Evolutionary conservation across 495 filamentous ascomycete species (phyloP), one percentile per base, ranked within the genome.

Genomic region (Podospora tetraspora): DNA sequence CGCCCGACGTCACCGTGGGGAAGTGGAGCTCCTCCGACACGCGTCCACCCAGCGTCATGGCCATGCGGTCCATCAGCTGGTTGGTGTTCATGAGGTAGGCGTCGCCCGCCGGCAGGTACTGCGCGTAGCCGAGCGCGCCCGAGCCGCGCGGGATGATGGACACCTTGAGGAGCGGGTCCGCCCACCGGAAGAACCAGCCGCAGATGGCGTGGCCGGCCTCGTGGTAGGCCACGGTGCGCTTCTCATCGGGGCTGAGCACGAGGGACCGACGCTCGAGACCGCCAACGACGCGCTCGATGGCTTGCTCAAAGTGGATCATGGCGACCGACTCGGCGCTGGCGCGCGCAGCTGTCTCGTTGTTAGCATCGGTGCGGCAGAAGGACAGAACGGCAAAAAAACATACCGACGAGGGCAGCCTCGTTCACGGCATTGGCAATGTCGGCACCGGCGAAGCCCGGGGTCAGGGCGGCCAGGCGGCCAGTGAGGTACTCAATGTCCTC

Each of bases 21-120:
- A 98, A 99, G 79, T 98, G 93, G 4, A 99, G 76, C 79, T 99
- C 95, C 79, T 99, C 95, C 52, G 90, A 93, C 57, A 99, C 91
- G 69, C 95, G 90, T 3, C 95, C 95, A 72, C 91, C 95, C 56
- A 99, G 87, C 21, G 95, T 97, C 95, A 99, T 99, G 69, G 96
- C 95, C 96, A 99, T 99, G 68, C 96, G 92, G 79, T 99, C 95
- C 94, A 97, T 97, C 27, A 99, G 82, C 81, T 99, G 95, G 78
- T 94, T 90, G 70, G 92, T 89, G 70, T 88, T 97, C 93, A 99
- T 91, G 64, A 98, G 85, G 78, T 97, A 97, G 27, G 91, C 91
- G 75, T 99, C 95, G 32, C 89, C 87, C 2, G 88, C 80, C 3
- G 95, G 95, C n/a, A 99, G 85, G 77, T 97, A 97, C 78, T 99